Conservation (phyloP, 1,284 basidiomycete genomes). For the Fomitopsis pinicola region DNA sequence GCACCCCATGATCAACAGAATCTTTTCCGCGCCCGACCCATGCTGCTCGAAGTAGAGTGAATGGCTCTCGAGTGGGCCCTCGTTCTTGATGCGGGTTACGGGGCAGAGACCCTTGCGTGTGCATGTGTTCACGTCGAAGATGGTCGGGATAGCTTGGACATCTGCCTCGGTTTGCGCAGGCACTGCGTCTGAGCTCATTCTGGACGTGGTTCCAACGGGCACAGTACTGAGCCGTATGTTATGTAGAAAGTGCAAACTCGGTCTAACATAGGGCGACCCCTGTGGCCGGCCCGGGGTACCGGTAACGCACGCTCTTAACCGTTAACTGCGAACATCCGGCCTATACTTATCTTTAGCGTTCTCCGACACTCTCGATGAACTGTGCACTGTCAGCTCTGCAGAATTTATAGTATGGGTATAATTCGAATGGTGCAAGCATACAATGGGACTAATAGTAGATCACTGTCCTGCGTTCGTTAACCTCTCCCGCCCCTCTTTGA, state of each 20-base stretch:
- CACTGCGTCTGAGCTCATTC: neutral
- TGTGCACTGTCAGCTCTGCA: too few species aligned
- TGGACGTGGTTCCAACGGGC: too few species aligned
- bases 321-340: too few species aligned
- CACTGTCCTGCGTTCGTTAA: neutral
- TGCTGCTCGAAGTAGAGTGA: constrained; percentile 77
- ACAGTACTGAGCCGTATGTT: too few species aligned
- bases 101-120: constrained; percentile 69
- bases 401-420: neutral
- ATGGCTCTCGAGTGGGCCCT: constrained; percentile 56
- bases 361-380: neutral
- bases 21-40: constrained; percentile 57
- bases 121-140: constrained; percentile 56
- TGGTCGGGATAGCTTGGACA: constrained; percentile 25
- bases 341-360: too few species aligned
- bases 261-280: too few species aligned
- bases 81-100: constrained; percentile 50
- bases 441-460: neutral
- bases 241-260: too few species aligned
- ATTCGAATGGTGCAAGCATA: neutral
- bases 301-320: too few species aligned
- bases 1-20: constrained; percentile 71
- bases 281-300: too few species aligned
- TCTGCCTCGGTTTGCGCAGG: neutral
- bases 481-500: constrained; percentile 45